Conservation (phyloP, 192 early-diverging fungal genomes). For the Pecoramyces ruminantium region DNA sequence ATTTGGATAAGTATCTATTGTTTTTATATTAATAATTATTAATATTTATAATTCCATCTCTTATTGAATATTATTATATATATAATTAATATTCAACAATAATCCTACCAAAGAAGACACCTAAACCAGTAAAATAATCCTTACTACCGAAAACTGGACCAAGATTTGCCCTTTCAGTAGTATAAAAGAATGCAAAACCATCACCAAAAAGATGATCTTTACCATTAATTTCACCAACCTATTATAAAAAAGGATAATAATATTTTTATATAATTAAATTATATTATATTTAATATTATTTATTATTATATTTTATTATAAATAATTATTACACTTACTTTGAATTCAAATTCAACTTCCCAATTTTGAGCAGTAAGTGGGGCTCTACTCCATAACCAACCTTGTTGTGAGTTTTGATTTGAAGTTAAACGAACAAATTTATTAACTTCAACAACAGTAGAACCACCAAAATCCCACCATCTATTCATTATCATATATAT, state of each 20-base stretch:
- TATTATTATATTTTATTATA: too few relatives aligned
- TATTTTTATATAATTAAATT: too few relatives aligned
- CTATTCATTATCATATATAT: too few relatives aligned
- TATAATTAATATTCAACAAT: constrained; percentile 50
- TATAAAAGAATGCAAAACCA: constrained; percentile 91
- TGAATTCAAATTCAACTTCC: constrained; percentile 87
- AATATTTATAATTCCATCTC: too few relatives aligned
- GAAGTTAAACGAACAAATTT: constrained; percentile 69
- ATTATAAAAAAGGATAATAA: neutral
- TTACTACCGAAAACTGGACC: constrained; percentile 82
- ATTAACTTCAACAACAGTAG: constrained; percentile 76
- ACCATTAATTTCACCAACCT: constrained; percentile 39
- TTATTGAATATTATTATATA: too few relatives aligned
- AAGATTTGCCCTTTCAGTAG: constrained; percentile 33
- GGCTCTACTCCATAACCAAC: constrained; percentile 11
- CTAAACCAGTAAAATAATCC: constrained; percentile 79
- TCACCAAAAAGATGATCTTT: constrained; percentile 72
- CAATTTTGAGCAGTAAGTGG: constrained; percentile 48
- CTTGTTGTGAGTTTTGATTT: constrained; percentile 58
- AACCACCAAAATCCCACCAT: constrained; percentile 92
- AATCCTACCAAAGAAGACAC: constrained; percentile 95
- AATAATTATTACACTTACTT: neutral
- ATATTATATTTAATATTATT: too few relatives aligned
- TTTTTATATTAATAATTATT: too few relatives aligned
- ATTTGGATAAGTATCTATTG: constrained; percentile 8